A percentile compares a stretch with the other conserved stretches of the same genome.
Evolutionary conservation across 2,329 filamentous ascomycete species (phyloP).

Genomic region (Keithomyces neogunnii): DNA sequence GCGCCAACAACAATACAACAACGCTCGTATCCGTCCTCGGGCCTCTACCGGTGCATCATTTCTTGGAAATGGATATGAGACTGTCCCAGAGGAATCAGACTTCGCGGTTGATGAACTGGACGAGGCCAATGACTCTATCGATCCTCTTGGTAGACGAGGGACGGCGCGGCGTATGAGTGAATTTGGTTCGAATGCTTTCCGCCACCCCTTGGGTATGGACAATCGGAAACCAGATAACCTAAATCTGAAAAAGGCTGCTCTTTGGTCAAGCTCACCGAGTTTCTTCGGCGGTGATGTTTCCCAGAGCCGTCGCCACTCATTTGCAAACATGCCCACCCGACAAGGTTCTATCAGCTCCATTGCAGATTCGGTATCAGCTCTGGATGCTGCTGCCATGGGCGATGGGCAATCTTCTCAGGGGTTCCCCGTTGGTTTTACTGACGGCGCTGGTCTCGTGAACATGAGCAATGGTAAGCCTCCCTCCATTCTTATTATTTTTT

Average conservation of each 20-base stretch:
- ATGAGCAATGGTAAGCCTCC: slow-evolving; percentile 31
- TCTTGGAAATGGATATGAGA: slow-evolving; percentile 47
- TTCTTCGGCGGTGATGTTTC: slow-evolving; percentile 57
- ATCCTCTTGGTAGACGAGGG: slow-evolving; percentile 38
- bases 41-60: slow-evolving; percentile 49
- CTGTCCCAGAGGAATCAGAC: slow-evolving; percentile 57
- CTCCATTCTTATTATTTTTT: background rate
- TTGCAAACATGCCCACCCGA: slow-evolving; percentile 59
- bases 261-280: slow-evolving; percentile 65
- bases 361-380: slow-evolving; percentile 38
- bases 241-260: slow-evolving; percentile 53
- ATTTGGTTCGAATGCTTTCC: slow-evolving; percentile 37
- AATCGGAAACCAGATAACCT: slow-evolving; percentile 53
- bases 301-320: slow-evolving; percentile 73
- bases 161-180: slow-evolving; percentile 49
- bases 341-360: slow-evolving; percentile 56
- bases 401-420: slow-evolving; percentile 37
- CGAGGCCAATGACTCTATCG: slow-evolving; percentile 44
- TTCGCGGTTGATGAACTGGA: slow-evolving; percentile 67
- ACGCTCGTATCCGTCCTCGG: slow-evolving; percentile 45
- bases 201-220: slow-evolving; percentile 44
- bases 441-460: slow-evolving; percentile 27
- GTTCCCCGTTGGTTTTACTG: slow-evolving; percentile 30
- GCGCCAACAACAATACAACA: slow-evolving; percentile 38
- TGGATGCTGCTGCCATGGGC: slow-evolving; percentile 33